phyloP scores from a whole-genome alignment of 1,284 basidiomycete species.

The Cutaneotrichosporon dermatis region DNA sequence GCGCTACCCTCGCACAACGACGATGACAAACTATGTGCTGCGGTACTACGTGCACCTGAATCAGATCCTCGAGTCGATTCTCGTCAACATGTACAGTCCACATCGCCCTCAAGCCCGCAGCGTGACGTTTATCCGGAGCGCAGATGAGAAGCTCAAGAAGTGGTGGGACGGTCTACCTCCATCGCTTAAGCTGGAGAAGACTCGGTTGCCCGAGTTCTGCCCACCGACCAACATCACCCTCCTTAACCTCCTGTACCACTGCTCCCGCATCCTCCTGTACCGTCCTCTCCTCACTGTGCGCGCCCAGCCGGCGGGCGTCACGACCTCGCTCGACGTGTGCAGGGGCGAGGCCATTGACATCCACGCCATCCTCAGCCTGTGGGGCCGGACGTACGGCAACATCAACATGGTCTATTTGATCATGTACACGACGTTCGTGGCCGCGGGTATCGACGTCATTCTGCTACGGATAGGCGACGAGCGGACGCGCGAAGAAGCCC shows the following conservation, averaged over 20 bases:
- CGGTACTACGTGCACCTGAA: slow-evolving; percentile 18
- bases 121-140: slow-evolving; percentile 17
- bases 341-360: slow-evolving; percentile 22
- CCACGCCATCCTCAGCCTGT: slow-evolving; percentile 21
- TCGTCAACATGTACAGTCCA: slow-evolving; percentile 27
- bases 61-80: slow-evolving; percentile 26
- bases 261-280: slow-evolving; percentile 22
- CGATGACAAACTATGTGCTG: slow-evolving; percentile 14
- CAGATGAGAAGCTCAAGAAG: slow-evolving; percentile 12
- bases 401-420: slow-evolving; percentile 28
- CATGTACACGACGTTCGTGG: slow-evolving; percentile 26
- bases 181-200: slow-evolving; percentile 8
- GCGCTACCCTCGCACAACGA: slow-evolving; percentile 13
- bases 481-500: slow-evolving; percentile 20
- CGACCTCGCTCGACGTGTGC: slow-evolving; percentile 22
- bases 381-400: slow-evolving; percentile 24
- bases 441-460: slow-evolving; percentile 24
- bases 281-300: slow-evolving; percentile 22
- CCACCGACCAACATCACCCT: slow-evolving; percentile 20
- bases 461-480: slow-evolving; percentile 23
- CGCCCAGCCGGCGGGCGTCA: slow-evolving; percentile 17
- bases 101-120: slow-evolving; percentile 24
- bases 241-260: slow-evolving; percentile 23
- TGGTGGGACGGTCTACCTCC: slow-evolving; percentile 13
- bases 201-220: slow-evolving; percentile 17